Base-by-base conservation (phyloP, 805 yeast species). In the Starmerella stigmatis region DNA sequence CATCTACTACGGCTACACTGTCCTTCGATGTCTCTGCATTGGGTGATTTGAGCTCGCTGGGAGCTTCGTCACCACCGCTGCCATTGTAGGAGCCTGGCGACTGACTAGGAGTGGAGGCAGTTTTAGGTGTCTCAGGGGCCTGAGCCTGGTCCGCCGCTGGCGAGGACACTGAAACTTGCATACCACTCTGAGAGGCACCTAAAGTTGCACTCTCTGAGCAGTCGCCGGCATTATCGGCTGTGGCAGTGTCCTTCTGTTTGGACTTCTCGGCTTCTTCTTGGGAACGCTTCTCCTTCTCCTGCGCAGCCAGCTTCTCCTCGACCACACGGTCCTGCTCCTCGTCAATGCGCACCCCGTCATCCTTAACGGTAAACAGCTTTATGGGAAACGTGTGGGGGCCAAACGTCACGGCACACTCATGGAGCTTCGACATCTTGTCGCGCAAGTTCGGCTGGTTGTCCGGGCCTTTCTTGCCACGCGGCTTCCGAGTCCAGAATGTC, bases 351-450 rank as follows among this genome's bases (percentile, higher is more conserved):
- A 35, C 44, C 17, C 35, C 43, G 39, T 52, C 56, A 56, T 86
- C 94, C 56, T 84, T 83, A 43, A 86, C 74, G n/a, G 86, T 79
- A 63, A 83, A 92, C 26, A 92, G 62, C 49, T 94, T 67, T 2
- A 81, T 72, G 31, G 79, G 85, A 63, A 85, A 85, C 0, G 67
- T 63, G 63, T 89, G 98, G 0, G 96, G 95, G 0, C 96, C 97
- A 19, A 81, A 70, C 10, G 70, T 67, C 64, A 86, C 63, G 1
- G 67, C 64, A 49, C 88, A 77, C 54, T 88, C 96, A 54, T 89
- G 76, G 46, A 92, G 66, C 59, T 86, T 86, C 48, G 86, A 80
- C 95, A 88, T 86, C 45, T 78, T 78, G 52, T 89, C 96, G 55
- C 94, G 68, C 4, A 83, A 80, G 58, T 74, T 76, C n/a, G 59